phyloP scores from a whole-genome alignment of 2,329 filamentous ascomycete species.

The Sporothrix phasma region DNA sequence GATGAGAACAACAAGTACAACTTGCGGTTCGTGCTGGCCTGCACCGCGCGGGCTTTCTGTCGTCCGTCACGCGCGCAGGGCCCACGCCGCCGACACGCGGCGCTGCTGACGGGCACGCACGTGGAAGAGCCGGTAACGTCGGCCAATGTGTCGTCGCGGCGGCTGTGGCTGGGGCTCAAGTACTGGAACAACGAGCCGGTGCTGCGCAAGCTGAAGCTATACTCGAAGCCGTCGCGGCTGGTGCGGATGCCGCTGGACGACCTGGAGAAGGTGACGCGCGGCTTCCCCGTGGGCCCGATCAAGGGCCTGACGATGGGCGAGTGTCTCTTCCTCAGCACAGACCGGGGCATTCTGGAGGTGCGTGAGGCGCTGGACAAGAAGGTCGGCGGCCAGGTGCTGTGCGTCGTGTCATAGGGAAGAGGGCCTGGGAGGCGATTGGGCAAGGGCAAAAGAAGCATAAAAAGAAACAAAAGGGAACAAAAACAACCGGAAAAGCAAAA shows the following conservation, averaged over 20 bases:
- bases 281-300: conserved; percentile 58
- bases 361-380: conserved; percentile 73
- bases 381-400: conserved; percentile 71
- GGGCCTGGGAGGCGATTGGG: not conserved
- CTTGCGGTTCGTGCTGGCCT: conserved; percentile 66
- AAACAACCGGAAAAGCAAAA: not conserved
- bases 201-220: conserved; percentile 51
- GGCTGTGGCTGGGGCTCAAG: conserved; percentile 84
- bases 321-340: conserved; percentile 69
- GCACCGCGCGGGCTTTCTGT: conserved; percentile 72
- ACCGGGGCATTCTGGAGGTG: conserved; percentile 67
- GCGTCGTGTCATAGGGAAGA: conserved; percentile 32
- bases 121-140: conserved; percentile 49
- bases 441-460: not conserved
- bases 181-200: conserved; percentile 81
- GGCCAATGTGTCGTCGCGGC: conserved; percentile 60
- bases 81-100: conserved; percentile 42
- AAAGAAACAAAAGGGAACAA: not conserved
- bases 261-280: conserved; percentile 57
- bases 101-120: conserved; percentile 29
- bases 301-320: conserved; percentile 72
- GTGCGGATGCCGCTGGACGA: conserved; percentile 55
- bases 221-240: conserved; percentile 65
- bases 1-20: conserved; percentile 73
- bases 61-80: conserved; percentile 64